A percentile compares a stretch with the other conserved stretches of the same genome.
These are phyloP conservation scores for Hemisphaericaspora subhashii DNA, from an alignment of 1,139 yeast species.

Conservation along the genomic window DNA sequence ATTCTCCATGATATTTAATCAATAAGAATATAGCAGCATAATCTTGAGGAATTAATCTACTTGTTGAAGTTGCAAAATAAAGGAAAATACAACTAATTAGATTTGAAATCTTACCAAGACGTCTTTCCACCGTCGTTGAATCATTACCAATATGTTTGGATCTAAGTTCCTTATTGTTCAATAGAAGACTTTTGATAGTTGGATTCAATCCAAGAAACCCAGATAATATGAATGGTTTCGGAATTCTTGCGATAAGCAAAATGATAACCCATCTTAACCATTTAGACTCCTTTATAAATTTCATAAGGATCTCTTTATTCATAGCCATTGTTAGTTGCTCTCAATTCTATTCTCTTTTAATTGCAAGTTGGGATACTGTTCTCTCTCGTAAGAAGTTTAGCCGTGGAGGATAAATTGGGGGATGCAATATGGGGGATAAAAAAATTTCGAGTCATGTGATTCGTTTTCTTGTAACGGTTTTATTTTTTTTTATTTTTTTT, in stretches of 20 bases:
- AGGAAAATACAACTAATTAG: slow-evolving; percentile 27
- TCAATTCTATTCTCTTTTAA: no score
- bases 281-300: slow-evolving; percentile 11
- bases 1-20: slow-evolving; percentile 32
- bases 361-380: no score
- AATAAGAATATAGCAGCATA: slow-evolving; percentile 38
- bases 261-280: slow-evolving; percentile 35
- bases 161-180: slow-evolving; percentile 4
- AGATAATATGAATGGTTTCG: slow-evolving; percentile 32
- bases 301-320: slow-evolving; percentile 1
- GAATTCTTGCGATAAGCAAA: slow-evolving; percentile 25
- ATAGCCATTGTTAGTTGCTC: no score
- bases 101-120: slow-evolving; percentile 25
- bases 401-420: no score
- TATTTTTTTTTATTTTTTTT: no score
- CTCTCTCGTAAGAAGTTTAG: no score
- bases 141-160: slow-evolving; percentile 2
- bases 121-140: slow-evolving; percentile 2
- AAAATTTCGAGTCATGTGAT: no score
- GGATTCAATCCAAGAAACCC: slow-evolving; percentile 38
- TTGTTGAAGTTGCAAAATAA: slow-evolving; percentile 32
- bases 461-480: no score
- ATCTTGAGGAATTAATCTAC: slow-evolving; percentile 36
- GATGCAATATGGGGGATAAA: no score
- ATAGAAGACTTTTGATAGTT: slow-evolving; percentile 19